These are phyloP conservation scores for Trametes elegans DNA, from an alignment of 768 basidiomycete genomes.

Conservation along the genomic window DNA sequence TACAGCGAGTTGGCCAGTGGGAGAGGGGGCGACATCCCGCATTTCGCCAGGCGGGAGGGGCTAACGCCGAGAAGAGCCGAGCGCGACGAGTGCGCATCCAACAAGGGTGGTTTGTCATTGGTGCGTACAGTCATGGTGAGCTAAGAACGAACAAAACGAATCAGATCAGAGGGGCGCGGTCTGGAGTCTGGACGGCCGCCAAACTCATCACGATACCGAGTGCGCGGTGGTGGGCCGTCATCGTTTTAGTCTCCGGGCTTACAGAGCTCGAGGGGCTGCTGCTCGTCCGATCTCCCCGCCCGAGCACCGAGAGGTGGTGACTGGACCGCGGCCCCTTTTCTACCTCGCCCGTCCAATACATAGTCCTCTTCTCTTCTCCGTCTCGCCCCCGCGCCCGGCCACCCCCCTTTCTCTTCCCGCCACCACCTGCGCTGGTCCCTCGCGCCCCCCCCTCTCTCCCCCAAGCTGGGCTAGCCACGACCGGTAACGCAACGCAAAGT, in stretches of 20 bases:
- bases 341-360: background rate
- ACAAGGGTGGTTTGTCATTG: background rate
- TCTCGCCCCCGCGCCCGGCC: background rate
- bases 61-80: background rate
- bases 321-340: constrained; percentile 2
- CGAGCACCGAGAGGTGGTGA: background rate
- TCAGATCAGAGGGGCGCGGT: background rate
- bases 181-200: background rate
- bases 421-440: background rate
- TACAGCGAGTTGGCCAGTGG: no score
- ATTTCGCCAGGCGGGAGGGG: background rate
- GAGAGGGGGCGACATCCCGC: background rate
- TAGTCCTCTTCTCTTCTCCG: background rate
- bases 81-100: background rate
- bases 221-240: background rate
- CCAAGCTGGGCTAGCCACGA: background rate
- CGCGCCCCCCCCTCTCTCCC: background rate
- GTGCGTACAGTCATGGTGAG: background rate
- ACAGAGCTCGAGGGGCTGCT: background rate
- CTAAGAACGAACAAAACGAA: background rate
- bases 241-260: background rate
- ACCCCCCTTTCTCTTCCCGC: background rate
- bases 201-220: background rate
- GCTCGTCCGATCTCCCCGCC: constrained; percentile 2
- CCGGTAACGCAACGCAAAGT: no score